Evolutionary conservation across 805 yeast genomes (phyloP).

Genomic region (Phaffomyces antillensis): DNA sequence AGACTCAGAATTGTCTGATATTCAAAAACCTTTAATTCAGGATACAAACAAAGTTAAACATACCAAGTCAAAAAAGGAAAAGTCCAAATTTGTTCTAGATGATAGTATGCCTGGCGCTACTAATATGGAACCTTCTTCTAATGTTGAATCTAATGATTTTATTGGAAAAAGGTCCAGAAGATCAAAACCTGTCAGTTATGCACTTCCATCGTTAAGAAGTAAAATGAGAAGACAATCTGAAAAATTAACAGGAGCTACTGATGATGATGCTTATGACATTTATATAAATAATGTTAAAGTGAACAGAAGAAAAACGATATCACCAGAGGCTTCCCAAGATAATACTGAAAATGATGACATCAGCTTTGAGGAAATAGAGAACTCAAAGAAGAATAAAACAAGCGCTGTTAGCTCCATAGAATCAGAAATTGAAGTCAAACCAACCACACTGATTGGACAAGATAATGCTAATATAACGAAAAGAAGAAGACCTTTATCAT

Average conservation of each 20-base stretch:
- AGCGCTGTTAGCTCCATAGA: conserved; percentile 7
- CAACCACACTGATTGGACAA: conserved; percentile 12
- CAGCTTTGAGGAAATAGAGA: not conserved
- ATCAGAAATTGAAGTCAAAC: conserved; percentile 9
- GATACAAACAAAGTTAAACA: conserved; percentile 19
- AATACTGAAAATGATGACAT: not conserved
- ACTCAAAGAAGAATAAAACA: not conserved
- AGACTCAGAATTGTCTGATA: conserved; percentile 11
- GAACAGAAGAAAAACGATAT: conserved; percentile 5
- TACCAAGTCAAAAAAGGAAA: conserved; percentile 24
- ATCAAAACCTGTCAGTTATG: conserved; percentile 55
- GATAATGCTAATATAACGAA: conserved; percentile 21
- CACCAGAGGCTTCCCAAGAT: conserved; percentile 2
- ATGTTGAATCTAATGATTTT: conserved; percentile 14
- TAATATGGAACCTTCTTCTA: not conserved
- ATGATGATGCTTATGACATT: conserved; percentile 11
- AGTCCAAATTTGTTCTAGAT: conserved; percentile 27
- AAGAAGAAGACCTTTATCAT: conserved; percentile 21
- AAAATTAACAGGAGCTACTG: conserved; percentile 54
- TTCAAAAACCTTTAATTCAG: conserved; percentile 17
- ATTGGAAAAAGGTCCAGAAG: conserved; percentile 35
- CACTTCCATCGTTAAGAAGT: conserved; percentile 56
- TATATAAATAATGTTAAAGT: conserved; percentile 2
- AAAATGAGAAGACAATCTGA: conserved; percentile 65
- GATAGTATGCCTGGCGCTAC: conserved; percentile 30